Conservation (phyloP, 331 rosid species). For the Arachis monticola region DNA sequence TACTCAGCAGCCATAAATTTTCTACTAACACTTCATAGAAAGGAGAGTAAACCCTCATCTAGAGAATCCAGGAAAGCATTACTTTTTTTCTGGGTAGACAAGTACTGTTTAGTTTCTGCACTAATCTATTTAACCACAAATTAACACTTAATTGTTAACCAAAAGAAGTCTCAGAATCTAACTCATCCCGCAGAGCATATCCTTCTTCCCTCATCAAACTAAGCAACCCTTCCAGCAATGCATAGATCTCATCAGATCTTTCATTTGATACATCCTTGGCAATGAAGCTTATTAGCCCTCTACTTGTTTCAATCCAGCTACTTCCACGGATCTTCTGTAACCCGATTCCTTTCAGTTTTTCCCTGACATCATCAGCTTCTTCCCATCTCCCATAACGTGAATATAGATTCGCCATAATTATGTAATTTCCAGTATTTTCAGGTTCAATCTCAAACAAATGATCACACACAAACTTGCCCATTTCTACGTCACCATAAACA, state of each 20-base stretch:
- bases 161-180: constrained; percentile 49
- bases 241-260: constrained; percentile 57
- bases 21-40: neutral
- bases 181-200: constrained; percentile 47
- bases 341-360: constrained; percentile 63
- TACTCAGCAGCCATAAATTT: constrained; percentile 3
- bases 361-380: constrained; percentile 75
- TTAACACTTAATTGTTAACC: constrained; percentile 37
- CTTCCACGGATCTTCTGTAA: constrained; percentile 68
- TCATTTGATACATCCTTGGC: constrained; percentile 62
- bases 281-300: constrained; percentile 51
- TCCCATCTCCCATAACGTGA: constrained; percentile 79
- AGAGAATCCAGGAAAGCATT: constrained; percentile 26
- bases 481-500: constrained; percentile 68
- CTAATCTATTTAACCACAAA: constrained; percentile 4
- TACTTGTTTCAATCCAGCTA: constrained; percentile 74
- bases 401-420: constrained; percentile 85
- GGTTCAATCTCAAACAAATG: constrained; percentile 72
- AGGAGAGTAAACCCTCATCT: constrained; percentile 14
- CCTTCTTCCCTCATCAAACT: constrained; percentile 67
- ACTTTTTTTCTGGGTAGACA: constrained; percentile 12
- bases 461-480: constrained; percentile 72
- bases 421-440: constrained; percentile 75
- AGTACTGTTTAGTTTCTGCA: constrained; percentile 27
- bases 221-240: constrained; percentile 60